These are phyloP conservation scores for Trametes elegans DNA, from an alignment of 768 basidiomycete species.

Conservation along the genomic window DNA sequence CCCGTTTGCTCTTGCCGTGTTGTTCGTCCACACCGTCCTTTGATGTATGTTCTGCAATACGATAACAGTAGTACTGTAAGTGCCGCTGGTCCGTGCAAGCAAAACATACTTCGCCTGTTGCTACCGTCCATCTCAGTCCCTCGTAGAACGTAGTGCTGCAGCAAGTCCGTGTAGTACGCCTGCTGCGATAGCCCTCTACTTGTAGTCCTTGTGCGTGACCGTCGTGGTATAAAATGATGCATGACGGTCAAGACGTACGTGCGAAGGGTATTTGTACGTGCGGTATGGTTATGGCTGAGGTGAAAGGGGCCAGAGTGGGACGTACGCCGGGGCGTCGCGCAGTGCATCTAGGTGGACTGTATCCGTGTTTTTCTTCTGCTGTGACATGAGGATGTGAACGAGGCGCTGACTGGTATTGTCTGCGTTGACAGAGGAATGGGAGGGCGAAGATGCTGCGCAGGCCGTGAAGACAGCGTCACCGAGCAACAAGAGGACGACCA, in stretches of 20 bases:
- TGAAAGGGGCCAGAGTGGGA: background rate
- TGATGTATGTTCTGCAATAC: slow-evolving; percentile 21
- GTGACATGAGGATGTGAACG: background rate
- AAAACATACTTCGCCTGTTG: background rate
- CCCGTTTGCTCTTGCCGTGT: background rate
- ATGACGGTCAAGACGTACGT: background rate
- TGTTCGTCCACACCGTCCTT: slow-evolving; percentile 26
- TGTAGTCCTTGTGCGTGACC: no score
- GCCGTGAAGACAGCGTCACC: slow-evolving; percentile 16
- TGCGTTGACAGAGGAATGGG: slow-evolving; percentile 63
- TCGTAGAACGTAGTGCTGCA: background rate
- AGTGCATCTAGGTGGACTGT: background rate
- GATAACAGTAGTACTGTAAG: slow-evolving; percentile 8
- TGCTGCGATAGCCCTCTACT: no score
- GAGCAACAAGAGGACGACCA: slow-evolving; percentile 11
- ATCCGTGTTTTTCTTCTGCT: background rate
- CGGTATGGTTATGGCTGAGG: no score
- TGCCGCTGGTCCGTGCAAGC: background rate
- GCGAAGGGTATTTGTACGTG: background rate
- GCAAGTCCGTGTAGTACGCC: background rate
- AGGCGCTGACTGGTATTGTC: slow-evolving; percentile 27
- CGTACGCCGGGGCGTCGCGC: no score
- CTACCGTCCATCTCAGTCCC: background rate
- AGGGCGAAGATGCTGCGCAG: slow-evolving; percentile 60
- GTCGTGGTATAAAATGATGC: no score